Evolutionary conservation across 108 stramenopile species (phyloP), one percentile per base, ranked within the genome.

Genomic region (Cyclotella sp.): DNA sequence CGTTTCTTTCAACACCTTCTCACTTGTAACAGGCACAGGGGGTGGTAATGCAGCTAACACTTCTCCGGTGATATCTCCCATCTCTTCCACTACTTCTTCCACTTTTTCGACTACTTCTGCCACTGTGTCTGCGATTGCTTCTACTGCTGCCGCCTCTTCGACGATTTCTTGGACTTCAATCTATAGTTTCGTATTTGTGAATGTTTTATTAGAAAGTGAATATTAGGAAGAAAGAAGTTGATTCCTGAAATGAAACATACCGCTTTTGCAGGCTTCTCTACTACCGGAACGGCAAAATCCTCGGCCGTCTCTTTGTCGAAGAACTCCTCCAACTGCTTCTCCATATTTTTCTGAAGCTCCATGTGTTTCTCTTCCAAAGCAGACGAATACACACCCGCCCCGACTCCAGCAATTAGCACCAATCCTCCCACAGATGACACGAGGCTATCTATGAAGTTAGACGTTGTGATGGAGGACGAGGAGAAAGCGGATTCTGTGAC

Each of bases 1-100:
- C 0, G 77, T 71, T 26, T 63, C 69, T 57, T 78, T 41, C n/a
- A 78, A 61, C 29, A 78, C 53, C 47, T 22, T 52, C 34, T 71
- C 63, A 63, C 77, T 78, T 22, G 77, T 61, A n/a, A 30, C 30
- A 18, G 60, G 60, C 2, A 61, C 60, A 1, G 60, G 30, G 3
- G 60, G 30, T 39, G 60, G 29, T 3, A 30, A 18, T 34, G 60
- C 8, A 21, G 34, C 34, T 14, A 61, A 7, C 1, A 16, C 60
- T 61, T 61, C 60, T 61, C 30, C 60, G 0, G 29, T 16, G 29
- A 61, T 61, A 13, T 39, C 60, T 13, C n/a, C 34, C 34, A 39
- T 39, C 34, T 61, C 60, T 61, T 61, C 60, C 13, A 61, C 60
- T n/a, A 61, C n/a, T 61, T 39, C 60, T 61, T 61, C 60, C 5